A percentile compares a stretch with the other conserved stretches of the same genome.
These are phyloP conservation scores for Kalanchoe fedtschenkoi DNA, from an alignment of 164 flowering plant genomes.

Conservation along the genomic window DNA sequence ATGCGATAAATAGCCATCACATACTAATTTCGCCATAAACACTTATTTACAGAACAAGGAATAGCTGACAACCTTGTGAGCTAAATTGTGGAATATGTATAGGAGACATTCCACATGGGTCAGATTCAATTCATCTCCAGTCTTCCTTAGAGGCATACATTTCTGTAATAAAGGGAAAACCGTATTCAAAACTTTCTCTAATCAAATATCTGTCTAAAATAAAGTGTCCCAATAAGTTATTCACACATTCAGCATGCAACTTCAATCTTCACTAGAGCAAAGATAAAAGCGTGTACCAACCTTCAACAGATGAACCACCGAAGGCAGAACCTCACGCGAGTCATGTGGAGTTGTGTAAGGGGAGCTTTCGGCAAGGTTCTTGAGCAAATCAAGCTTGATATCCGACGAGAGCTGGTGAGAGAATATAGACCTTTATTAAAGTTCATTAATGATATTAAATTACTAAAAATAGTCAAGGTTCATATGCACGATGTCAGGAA, in stretches of 20 bases:
- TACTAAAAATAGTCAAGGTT: not conserved
- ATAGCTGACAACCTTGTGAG: conserved; percentile 54
- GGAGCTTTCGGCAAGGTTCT: conserved; percentile 83
- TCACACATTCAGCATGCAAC: not conserved
- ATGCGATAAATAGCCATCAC: not conserved
- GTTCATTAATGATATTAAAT: not conserved
- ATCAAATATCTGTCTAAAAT: not conserved
- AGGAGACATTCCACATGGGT: conserved; percentile 86
- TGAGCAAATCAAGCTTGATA: conserved; percentile 73
- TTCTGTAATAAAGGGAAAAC: conserved; percentile 31
- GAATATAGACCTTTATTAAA: not conserved
- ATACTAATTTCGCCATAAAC: not conserved
- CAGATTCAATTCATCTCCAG: conserved; percentile 82
- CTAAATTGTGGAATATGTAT: conserved; percentile 79
- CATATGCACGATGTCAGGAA: no score
- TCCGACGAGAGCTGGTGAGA: conserved; percentile 79
- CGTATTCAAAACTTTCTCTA: not conserved
- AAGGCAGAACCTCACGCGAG: conserved; percentile 82
- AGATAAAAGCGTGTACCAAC: conserved; percentile 17
- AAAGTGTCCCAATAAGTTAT: not conserved
- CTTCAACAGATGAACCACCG: conserved; percentile 77
- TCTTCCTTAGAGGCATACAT: conserved; percentile 77
- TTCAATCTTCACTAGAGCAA: not conserved
- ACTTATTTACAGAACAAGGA: not conserved
- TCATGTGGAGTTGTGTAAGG: conserved; percentile 83